Evolutionary conservation across 2,329 filamentous ascomycete species (phyloP).

Genomic region (Xylariales sp.): DNA sequence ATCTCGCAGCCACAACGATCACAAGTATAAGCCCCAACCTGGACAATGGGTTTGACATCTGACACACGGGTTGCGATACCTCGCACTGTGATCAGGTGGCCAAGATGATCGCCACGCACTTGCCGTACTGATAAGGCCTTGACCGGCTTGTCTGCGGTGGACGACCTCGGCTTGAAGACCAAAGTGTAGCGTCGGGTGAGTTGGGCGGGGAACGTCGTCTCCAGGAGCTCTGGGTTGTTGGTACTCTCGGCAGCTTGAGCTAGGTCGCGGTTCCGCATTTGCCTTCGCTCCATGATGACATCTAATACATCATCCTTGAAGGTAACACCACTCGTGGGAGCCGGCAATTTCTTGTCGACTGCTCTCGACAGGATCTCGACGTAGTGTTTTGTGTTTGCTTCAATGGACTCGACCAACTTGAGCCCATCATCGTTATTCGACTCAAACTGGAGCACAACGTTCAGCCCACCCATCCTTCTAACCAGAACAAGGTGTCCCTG

Average conservation of each 20-base stretch:
- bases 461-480: no score
- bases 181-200: conserved; percentile 91
- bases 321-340: conserved; percentile 71
- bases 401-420: conserved; percentile 77
- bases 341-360: conserved; percentile 80
- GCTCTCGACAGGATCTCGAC: conserved; percentile 86
- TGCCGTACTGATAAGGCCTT: conserved; percentile 84
- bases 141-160: conserved; percentile 56
- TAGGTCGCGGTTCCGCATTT: conserved; percentile 77
- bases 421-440: conserved; percentile 62
- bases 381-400: conserved; percentile 91
- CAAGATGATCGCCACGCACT: conserved; percentile 87
- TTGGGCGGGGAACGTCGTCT: conserved; percentile 83
- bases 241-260: conserved; percentile 60
- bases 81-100: conserved; percentile 86
- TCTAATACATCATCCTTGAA: conserved; percentile 98
- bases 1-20: conserved; percentile 95
- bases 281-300: conserved; percentile 89
- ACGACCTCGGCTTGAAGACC: conserved; percentile 89
- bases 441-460: conserved; percentile 59
- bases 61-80: conserved; percentile 94
- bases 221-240: conserved; percentile 58
- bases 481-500: no score
- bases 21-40: conserved; percentile 96
- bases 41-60: conserved; percentile 95